A percentile compares a stretch with the other conserved stretches of the same genome.
phyloP scores from a whole-genome alignment of 2,329 filamentous ascomycete genomes.

The Fusarium pininemorale region DNA sequence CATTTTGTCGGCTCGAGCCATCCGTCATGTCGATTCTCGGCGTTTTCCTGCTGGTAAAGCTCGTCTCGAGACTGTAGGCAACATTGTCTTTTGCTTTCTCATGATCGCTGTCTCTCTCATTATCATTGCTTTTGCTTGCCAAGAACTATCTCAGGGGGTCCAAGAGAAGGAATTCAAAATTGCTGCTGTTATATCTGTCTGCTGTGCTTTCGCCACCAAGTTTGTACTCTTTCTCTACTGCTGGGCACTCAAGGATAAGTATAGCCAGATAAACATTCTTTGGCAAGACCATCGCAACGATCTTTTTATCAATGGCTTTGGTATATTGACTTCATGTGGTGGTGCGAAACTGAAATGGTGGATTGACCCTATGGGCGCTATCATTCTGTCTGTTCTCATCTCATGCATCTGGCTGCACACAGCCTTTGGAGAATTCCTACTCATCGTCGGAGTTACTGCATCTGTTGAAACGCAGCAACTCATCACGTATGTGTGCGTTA shows the following conservation, averaged over 20 bases:
- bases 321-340: slow-evolving; percentile 89
- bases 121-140: slow-evolving; percentile 86
- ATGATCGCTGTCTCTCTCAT: slow-evolving; percentile 94
- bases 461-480: slow-evolving; percentile 88
- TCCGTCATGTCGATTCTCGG: slow-evolving; percentile 83
- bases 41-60: slow-evolving; percentile 94
- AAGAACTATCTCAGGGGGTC: slow-evolving; percentile 65
- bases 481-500: slow-evolving; percentile 92
- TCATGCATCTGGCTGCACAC: slow-evolving; percentile 84
- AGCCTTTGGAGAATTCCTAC: slow-evolving; percentile 87
- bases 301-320: slow-evolving; percentile 94
- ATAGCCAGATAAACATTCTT: slow-evolving; percentile 89
- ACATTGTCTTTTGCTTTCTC: slow-evolving; percentile 95
- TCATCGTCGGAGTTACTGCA: slow-evolving; percentile 89
- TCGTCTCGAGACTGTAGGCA: slow-evolving; percentile 92
- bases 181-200: slow-evolving; percentile 85
- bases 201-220: slow-evolving; percentile 86
- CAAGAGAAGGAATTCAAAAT: slow-evolving; percentile 76
- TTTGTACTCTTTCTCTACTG: slow-evolving; percentile 88
- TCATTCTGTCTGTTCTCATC: slow-evolving; percentile 82
- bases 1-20: slow-evolving; percentile 86
- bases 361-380: slow-evolving; percentile 92
- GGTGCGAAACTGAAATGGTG: slow-evolving; percentile 91
- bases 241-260: slow-evolving; percentile 88
- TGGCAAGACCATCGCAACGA: slow-evolving; percentile 99